phyloP scores from a whole-genome alignment of 1,139 yeast genomes.

The Groenewaldozyma auringiensis region DNA sequence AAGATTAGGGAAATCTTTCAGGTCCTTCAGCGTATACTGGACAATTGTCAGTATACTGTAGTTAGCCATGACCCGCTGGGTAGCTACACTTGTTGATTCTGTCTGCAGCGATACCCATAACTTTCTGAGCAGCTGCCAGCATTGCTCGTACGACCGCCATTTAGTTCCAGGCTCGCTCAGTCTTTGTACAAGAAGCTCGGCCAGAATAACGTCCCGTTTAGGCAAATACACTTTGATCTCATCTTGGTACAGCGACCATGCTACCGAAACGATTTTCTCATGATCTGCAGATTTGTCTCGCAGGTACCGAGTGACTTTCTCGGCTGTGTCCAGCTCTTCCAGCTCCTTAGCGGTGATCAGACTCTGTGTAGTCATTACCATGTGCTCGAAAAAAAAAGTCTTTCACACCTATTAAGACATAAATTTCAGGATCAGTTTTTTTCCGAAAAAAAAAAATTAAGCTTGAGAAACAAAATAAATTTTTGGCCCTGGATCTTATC shows the following conservation, averaged over 20 bases:
- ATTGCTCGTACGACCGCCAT: conserved; percentile 13
- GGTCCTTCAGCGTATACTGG: conserved; percentile 12
- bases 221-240: conserved; percentile 49
- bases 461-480: no score
- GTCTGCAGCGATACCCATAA: conserved; percentile 13
- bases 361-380: no score
- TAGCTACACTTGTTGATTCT: conserved; percentile 11
- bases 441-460: no score
- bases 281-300: conserved; percentile 44
- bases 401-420: no score
- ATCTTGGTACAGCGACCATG: conserved; percentile 38
- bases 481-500: no score
- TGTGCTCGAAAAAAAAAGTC: no score
- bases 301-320: conserved; percentile 54
- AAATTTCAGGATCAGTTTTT: no score
- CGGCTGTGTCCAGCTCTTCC: conserved; percentile 39
- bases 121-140: conserved; percentile 13
- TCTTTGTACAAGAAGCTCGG: conserved; percentile 62
- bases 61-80: conserved; percentile 13
- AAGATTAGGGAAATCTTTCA: neutral
- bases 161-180: conserved; percentile 29
- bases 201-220: conserved; percentile 47
- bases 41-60: conserved; percentile 16
- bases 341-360: conserved; percentile 1
- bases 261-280: conserved; percentile 38